Evolutionary conservation across 1,284 basidiomycete genomes (phyloP).

Genomic region (Cutaneotrichosporon mucoides): DNA sequence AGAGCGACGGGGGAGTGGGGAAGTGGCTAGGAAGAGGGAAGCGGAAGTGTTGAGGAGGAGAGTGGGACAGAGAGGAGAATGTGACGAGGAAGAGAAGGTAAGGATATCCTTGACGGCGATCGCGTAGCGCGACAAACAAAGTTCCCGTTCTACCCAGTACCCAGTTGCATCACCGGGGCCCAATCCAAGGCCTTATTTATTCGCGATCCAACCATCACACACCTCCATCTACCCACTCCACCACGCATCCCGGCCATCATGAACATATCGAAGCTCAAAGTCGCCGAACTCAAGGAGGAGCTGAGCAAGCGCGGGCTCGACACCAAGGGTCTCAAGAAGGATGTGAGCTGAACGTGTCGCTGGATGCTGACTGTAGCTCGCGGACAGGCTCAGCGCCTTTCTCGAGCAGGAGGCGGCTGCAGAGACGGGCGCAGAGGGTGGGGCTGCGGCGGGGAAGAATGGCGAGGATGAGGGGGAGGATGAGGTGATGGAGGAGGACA

Average conservation of each 20-base stretch:
- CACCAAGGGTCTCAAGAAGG: constrained; percentile 44
- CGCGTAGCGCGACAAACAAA: too few species aligned
- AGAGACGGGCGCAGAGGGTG: not conserved
- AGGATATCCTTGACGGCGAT: too few species aligned
- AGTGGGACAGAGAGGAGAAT: too few species aligned
- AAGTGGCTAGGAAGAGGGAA: too few species aligned
- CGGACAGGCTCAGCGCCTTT: constrained; percentile 30
- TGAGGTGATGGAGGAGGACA: not conserved
- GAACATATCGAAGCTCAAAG: constrained; percentile 29
- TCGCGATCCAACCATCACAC: too few species aligned
- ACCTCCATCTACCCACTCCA: not conserved
- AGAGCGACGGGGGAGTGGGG: too few species aligned
- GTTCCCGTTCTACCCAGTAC: too few species aligned
- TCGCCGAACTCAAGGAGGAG: constrained; percentile 46
- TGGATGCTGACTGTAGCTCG: constrained; percentile 27
- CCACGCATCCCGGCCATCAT: not conserved
- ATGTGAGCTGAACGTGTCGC: constrained; percentile 27
- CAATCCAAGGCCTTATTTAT: too few species aligned
- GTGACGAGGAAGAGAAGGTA: too few species aligned
- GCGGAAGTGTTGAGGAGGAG: too few species aligned
- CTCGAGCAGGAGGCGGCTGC: constrained; percentile 2
- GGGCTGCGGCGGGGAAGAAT: not conserved
- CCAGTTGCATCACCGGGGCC: too few species aligned
- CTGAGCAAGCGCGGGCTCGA: constrained; percentile 40
- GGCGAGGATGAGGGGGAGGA: not conserved